Conservation (phyloP, 176 grass and related monocot genomes). For the Eragrostis curvula region DNA sequence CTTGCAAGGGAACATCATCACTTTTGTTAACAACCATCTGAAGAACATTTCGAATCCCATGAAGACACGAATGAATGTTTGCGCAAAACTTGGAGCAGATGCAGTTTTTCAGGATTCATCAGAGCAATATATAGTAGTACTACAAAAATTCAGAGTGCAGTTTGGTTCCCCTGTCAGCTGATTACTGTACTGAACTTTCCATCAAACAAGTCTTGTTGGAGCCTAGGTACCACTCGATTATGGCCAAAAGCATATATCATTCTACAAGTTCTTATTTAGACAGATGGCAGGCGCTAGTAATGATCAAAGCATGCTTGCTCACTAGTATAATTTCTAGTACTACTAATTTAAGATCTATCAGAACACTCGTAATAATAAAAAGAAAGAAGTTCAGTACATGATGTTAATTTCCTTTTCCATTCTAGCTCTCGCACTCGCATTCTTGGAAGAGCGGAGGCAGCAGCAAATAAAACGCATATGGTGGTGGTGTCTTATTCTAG, state of each 20-base stretch:
- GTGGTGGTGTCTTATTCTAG: not conserved
- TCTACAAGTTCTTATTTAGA: conserved; percentile 27
- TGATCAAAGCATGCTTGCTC: conserved; percentile 12
- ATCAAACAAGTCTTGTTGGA: not conserved
- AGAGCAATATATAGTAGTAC: not conserved
- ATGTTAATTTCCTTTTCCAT: conserved; percentile 28
- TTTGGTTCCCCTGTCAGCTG: conserved; percentile 21
- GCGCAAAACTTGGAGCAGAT: not conserved
- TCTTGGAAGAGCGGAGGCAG: not conserved
- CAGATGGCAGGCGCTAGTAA: not conserved
- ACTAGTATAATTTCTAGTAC: conserved; percentile 31
- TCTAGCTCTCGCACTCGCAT: conserved; percentile 26
- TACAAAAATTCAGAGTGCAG: conserved; percentile 15
- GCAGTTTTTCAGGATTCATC: not conserved
- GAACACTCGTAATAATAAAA: conserved; percentile 27
- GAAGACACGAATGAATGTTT: conserved; percentile 21
- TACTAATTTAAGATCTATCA: conserved; percentile 30
- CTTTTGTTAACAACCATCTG: not conserved
- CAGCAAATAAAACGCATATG: not conserved
- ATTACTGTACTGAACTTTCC: not conserved
- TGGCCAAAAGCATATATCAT: not conserved
- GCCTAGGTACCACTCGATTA: not conserved
- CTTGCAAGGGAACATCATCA: not conserved
- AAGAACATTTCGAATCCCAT: conserved; percentile 7
- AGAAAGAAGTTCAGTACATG: conserved; percentile 32